Conservation (phyloP, 129 eudicot genomes). For the Helichrysum umbraculigerum region DNA sequence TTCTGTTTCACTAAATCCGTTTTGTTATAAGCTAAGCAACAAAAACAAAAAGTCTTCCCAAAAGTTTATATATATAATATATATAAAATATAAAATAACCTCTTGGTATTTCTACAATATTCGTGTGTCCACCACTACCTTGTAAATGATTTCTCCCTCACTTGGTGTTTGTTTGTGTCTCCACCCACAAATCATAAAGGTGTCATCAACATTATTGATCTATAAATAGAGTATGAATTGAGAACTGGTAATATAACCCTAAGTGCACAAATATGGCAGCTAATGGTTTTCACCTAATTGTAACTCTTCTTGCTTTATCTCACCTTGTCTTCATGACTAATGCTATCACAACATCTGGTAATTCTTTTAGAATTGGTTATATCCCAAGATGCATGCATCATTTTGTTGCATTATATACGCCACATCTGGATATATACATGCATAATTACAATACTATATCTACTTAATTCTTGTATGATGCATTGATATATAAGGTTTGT, state of each 20-base stretch:
- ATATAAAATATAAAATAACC: slow-evolving; percentile 1
- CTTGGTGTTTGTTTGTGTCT: slow-evolving; percentile 47
- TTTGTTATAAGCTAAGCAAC: background rate
- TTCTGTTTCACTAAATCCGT: background rate
- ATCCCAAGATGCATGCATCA: background rate
- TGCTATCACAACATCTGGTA: slow-evolving; percentile 41
- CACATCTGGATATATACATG: slow-evolving; percentile 1
- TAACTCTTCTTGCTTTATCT: slow-evolving; percentile 44
- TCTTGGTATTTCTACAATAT: slow-evolving; percentile 24
- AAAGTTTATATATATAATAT: slow-evolving; percentile 3
- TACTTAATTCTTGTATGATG: slow-evolving; percentile 1
- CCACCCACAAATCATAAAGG: slow-evolving; percentile 44
- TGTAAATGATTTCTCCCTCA: slow-evolving; percentile 36
- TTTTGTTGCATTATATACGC: background rate
- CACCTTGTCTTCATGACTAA: slow-evolving; percentile 34
- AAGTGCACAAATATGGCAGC: slow-evolving; percentile 33
- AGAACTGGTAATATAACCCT: slow-evolving; percentile 22
- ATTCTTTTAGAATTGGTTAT: slow-evolving; percentile 2
- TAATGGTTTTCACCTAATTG: slow-evolving; percentile 36
- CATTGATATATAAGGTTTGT: slow-evolving; percentile 8
- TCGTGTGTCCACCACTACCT: slow-evolving; percentile 40
- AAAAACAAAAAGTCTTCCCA: background rate
- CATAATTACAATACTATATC: too few species aligned
- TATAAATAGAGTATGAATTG: slow-evolving; percentile 38
- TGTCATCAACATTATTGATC: slow-evolving; percentile 25